phyloP scores from a whole-genome alignment of 2,329 filamentous ascomycete genomes.

The Penicillium sp. region DNA sequence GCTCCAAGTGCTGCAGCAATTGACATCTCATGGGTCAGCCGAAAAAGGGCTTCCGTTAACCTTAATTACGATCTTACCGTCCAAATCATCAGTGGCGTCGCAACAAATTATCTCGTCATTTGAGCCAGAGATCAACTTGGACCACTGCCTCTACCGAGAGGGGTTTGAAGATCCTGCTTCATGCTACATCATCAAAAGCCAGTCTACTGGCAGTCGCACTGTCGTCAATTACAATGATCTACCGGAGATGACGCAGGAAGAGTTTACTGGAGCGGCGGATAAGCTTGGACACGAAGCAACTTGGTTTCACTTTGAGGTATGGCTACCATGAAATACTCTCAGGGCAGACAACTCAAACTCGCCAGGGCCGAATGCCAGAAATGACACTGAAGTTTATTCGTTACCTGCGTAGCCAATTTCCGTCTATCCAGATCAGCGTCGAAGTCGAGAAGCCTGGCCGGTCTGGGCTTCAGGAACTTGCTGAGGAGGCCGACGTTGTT shows the following conservation, averaged over 20 bases:
- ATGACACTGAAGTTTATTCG: constrained; percentile 62
- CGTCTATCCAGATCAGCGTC: constrained; percentile 61
- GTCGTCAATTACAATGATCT: constrained; percentile 71
- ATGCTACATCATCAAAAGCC: constrained; percentile 69
- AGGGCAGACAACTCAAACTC: not conserved
- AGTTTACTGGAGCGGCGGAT: constrained; percentile 56
- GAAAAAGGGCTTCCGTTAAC: constrained; percentile 30
- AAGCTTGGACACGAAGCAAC: constrained; percentile 38
- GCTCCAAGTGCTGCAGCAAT: constrained; percentile 69
- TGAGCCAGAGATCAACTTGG: constrained; percentile 52
- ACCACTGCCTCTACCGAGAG: constrained; percentile 62
- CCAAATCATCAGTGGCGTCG: constrained; percentile 53
- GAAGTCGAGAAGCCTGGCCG: constrained; percentile 72
- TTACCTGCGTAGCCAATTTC: constrained; percentile 53
- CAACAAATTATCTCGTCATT: constrained; percentile 59
- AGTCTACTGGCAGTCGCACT: constrained; percentile 62
- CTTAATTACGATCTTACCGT: constrained; percentile 56
- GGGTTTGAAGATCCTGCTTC: constrained; percentile 61
- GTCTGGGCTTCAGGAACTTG: constrained; percentile 60
- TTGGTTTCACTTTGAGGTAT: constrained; percentile 73
- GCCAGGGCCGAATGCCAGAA: constrained; percentile 64
- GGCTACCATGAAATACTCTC: not conserved
- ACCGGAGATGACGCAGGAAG: constrained; percentile 65
- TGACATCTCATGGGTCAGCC: constrained; percentile 41
- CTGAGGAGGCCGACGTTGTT: constrained; percentile 66